Conservation (phyloP, 305 asterid genomes). For the Ilex paraguariensis region DNA sequence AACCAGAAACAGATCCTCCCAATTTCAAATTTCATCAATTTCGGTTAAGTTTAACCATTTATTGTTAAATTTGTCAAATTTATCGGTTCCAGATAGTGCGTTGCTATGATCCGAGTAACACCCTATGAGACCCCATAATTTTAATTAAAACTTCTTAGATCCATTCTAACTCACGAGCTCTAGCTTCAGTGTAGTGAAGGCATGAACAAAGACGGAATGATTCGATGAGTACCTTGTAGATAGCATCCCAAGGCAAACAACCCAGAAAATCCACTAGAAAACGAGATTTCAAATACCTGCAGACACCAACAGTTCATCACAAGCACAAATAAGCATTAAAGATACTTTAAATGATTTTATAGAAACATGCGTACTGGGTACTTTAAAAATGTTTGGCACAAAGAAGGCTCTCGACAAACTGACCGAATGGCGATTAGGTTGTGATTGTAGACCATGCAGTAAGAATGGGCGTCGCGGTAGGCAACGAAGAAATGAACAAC, state of each 20-base stretch:
- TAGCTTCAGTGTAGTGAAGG: too few species aligned
- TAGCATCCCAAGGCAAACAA: slow-evolving; percentile 74
- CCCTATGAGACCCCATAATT: too few species aligned
- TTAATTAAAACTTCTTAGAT: too few species aligned
- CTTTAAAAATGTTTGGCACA: not conserved
- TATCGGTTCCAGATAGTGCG: too few species aligned
- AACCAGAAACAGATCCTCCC: too few species aligned
- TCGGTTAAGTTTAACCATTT: too few species aligned
- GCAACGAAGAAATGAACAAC: slow-evolving; percentile 47
- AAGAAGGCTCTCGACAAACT: not conserved
- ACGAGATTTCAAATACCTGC: slow-evolving; percentile 56
- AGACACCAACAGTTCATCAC: not conserved
- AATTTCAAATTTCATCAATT: too few species aligned
- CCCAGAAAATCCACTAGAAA: slow-evolving; percentile 56
- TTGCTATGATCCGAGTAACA: too few species aligned
- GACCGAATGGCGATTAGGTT: slow-evolving; percentile 55
- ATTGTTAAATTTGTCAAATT: too few species aligned
- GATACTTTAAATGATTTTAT: not conserved
- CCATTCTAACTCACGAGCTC: too few species aligned
- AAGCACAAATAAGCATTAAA: not conserved
- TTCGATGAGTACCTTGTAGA: slow-evolving; percentile 35
- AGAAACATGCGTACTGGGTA: not conserved
- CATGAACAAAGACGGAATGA: too few species aligned
- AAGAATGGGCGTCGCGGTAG: slow-evolving; percentile 46
- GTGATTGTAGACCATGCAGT: slow-evolving; percentile 36